These are phyloP conservation scores for Hanseniaspora gamundiae DNA, from an alignment of 1,139 yeast species.

Conservation along the genomic window DNA sequence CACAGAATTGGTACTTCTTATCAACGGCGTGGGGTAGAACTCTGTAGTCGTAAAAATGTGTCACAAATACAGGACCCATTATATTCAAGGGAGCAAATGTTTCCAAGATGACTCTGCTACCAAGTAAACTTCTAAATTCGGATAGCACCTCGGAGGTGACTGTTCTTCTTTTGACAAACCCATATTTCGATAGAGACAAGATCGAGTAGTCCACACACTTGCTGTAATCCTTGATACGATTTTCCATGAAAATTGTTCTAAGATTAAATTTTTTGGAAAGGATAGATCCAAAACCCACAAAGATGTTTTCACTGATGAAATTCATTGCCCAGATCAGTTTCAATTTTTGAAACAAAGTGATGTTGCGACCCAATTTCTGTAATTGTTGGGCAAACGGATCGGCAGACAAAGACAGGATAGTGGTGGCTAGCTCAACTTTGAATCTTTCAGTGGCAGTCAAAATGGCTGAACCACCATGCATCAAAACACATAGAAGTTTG, in stretches of 20 bases:
- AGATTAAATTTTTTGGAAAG: not conserved
- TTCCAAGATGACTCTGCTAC: slow-evolving; percentile 43
- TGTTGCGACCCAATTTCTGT: not conserved
- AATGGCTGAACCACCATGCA: slow-evolving; percentile 27
- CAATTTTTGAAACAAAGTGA: not conserved
- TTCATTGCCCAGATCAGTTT: slow-evolving; percentile 1
- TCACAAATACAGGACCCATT: slow-evolving; percentile 45
- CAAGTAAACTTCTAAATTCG: slow-evolving; percentile 33
- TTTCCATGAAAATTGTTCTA: not conserved
- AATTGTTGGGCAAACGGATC: not conserved
- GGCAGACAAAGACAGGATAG: not conserved
- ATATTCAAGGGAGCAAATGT: slow-evolving; percentile 32
- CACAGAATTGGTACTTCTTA: slow-evolving; percentile 21
- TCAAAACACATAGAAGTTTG: slow-evolving; percentile 23
- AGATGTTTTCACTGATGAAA: slow-evolving; percentile 1
- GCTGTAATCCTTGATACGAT: not conserved
- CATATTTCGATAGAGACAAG: not conserved
- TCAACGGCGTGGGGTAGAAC: slow-evolving; percentile 25
- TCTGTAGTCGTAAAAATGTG: slow-evolving; percentile 56
- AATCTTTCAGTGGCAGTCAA: slow-evolving; percentile 7
- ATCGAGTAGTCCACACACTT: not conserved
- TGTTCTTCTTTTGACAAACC: slow-evolving; percentile 2
- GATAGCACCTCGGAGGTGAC: slow-evolving; percentile 29
- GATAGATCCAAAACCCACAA: not conserved
- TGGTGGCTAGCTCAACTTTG: not conserved